Evolutionary conservation across 2,329 filamentous ascomycete species (phyloP).

Genomic region (Aspergillus sp.): DNA sequence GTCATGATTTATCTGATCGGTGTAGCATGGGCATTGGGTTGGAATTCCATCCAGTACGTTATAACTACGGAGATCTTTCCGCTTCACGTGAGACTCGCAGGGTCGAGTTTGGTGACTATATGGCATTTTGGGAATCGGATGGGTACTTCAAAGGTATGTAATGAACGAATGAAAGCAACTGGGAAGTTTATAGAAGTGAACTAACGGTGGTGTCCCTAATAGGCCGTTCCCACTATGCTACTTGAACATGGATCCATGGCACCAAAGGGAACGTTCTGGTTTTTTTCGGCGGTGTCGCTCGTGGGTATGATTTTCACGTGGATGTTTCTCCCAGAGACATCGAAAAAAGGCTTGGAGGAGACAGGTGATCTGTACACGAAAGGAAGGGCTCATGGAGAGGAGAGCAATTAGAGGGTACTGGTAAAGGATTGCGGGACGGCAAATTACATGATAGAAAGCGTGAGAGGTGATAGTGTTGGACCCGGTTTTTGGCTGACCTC

Average conservation of each 20-base stretch:
- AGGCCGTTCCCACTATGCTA: conserved; percentile 21
- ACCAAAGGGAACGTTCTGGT: conserved; percentile 69
- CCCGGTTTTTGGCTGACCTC: too few relatives aligned
- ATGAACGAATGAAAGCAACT: conserved; percentile 36
- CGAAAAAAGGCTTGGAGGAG: conserved; percentile 43
- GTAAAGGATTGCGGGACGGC: too few relatives aligned
- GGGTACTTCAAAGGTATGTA: conserved; percentile 34
- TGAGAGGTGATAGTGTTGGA: too few relatives aligned
- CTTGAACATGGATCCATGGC: conserved; percentile 36
- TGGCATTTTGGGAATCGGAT: conserved; percentile 43
- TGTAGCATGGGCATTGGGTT: conserved; percentile 49
- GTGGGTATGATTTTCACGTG: conserved; percentile 67
- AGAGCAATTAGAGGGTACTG: too few relatives aligned
- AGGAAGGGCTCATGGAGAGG: neutral
- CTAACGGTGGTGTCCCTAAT: neutral
- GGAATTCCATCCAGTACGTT: conserved; percentile 48
- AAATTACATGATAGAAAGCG: too few relatives aligned
- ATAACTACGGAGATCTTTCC: conserved; percentile 49
- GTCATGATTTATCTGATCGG: conserved; percentile 47
- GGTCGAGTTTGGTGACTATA: conserved; percentile 45
- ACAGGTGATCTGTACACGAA: neutral
- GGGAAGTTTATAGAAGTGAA: neutral
- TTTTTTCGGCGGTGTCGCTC: conserved; percentile 67
- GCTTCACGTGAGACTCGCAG: conserved; percentile 42
- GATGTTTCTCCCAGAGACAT: conserved; percentile 70